Evolutionary conservation across 1,284 basidiomycete genomes (phyloP).

Genomic region (Papiliotrema fonsecae): DNA sequence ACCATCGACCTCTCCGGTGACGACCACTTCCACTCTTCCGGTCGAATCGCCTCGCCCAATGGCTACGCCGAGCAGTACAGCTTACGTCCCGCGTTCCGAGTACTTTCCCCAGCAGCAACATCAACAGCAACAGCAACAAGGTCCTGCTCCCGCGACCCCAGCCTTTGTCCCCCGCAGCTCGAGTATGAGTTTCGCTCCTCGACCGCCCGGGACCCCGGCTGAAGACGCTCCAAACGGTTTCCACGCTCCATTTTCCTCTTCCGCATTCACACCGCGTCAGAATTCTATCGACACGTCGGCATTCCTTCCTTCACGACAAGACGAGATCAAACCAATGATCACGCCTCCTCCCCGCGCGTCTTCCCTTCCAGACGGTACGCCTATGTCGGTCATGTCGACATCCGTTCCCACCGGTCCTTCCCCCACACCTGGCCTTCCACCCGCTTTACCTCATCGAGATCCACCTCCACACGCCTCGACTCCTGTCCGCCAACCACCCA

Average conservation of each 20-base stretch:
- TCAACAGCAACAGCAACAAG: too few relatives aligned
- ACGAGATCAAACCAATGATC: too few relatives aligned
- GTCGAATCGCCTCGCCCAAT: conserved; percentile 2
- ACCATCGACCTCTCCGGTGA: neutral
- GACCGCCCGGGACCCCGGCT: neutral
- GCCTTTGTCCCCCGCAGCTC: neutral
- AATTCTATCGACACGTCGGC: neutral
- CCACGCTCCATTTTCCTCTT: neutral
- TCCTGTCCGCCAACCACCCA: conserved; percentile 1
- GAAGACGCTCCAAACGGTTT: neutral
- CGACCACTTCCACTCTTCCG: conserved; percentile 2
- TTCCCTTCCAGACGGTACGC: neutral
- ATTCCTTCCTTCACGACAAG: too few relatives aligned
- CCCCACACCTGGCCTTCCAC: neutral
- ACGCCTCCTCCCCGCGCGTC: neutral
- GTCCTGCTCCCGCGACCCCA: neutral
- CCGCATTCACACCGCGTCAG: conserved; percentile 4
- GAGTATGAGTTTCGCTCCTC: conserved; percentile 13
- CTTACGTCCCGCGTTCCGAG: conserved; percentile 22
- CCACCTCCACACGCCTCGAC: conserved; percentile 5
- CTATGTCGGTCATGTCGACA: neutral
- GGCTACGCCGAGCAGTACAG: conserved; percentile 10
- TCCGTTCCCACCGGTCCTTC: neutral
- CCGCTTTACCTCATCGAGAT: conserved; percentile 1
- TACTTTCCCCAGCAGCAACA: conserved; percentile 16